These are phyloP conservation scores for Petasospora fabianii DNA, from an alignment of 1,139 yeast genomes.

Conservation along the genomic window DNA sequence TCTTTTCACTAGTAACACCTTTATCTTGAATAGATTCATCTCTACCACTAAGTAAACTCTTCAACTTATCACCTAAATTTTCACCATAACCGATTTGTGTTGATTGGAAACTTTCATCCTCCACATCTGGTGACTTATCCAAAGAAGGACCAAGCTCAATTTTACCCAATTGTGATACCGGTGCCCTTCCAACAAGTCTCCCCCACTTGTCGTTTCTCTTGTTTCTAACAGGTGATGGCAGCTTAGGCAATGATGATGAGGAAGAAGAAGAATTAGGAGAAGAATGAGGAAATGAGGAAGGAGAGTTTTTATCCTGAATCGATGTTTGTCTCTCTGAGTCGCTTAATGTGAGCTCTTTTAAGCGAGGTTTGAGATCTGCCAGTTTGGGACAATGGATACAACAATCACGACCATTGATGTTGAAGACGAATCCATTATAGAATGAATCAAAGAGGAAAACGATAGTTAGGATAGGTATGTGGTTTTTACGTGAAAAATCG, in stretches of 20 bases:
- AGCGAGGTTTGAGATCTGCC: conserved; percentile 13
- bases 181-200: conserved; percentile 34
- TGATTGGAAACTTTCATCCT: conserved; percentile 5
- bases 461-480: conserved; percentile 52
- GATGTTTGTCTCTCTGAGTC: conserved; percentile 3
- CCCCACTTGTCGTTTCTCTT: conserved; percentile 28
- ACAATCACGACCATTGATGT: conserved; percentile 41
- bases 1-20: conserved; percentile 1
- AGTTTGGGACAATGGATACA: conserved; percentile 47
- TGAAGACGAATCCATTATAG: conserved; percentile 20
- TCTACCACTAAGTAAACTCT: conserved; percentile 10
- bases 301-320: conserved; percentile 6
- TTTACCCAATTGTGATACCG: conserved; percentile 31
- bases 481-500: conserved; percentile 53
- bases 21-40: too few species aligned
- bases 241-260: conserved; percentile 22
- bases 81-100: conserved; percentile 22
- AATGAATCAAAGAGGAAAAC: conserved; percentile 47
- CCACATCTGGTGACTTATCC: too few species aligned
- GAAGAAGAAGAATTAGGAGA: too few species aligned
- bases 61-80: conserved; percentile 10
- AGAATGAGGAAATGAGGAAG: conserved; percentile 21
- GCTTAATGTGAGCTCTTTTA: conserved; percentile 10
- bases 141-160: too few species aligned
- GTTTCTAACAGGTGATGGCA: conserved; percentile 35